Evolutionary conservation across 805 yeast species (phyloP).

Genomic region (Candida vartiovaarae): DNA sequence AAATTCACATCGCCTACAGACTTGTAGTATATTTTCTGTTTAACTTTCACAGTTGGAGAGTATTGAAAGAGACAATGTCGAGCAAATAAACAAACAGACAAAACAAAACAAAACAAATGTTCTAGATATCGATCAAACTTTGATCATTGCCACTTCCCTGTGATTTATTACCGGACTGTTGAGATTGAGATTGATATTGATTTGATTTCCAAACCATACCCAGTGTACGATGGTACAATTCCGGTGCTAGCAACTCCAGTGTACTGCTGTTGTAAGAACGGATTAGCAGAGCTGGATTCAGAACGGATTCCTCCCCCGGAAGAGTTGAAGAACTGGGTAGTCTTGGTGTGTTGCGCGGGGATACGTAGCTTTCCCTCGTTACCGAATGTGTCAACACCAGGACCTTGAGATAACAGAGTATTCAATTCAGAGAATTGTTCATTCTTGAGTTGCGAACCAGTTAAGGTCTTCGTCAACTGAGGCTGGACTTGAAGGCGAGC

Average conservation of each 20-base stretch:
- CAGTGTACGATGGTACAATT: constrained; percentile 80
- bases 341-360: constrained; percentile 87
- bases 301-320: constrained; percentile 68
- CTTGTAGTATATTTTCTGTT: no score
- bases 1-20: no score
- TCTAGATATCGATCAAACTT: constrained; percentile 23
- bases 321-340: constrained; percentile 76
- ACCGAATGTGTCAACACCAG: constrained; percentile 92
- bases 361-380: constrained; percentile 77
- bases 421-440: constrained; percentile 67
- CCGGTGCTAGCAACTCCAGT: constrained; percentile 62
- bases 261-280: constrained; percentile 54
- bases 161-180: constrained; percentile 11
- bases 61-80: not conserved
- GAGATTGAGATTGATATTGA: constrained; percentile 30
- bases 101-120: not conserved
- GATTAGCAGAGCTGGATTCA: constrained; percentile 28
- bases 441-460: constrained; percentile 49
- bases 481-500: constrained; percentile 6
- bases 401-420: constrained; percentile 72
- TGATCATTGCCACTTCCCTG: constrained; percentile 19
- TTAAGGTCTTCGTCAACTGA: constrained; percentile 34
- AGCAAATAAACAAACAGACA: not conserved
- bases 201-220: constrained; percentile 88
- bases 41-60: no score